Evolutionary conservation across 164 flowering plant species (phyloP).

Genomic region (Warburgia ugandensis): DNA sequence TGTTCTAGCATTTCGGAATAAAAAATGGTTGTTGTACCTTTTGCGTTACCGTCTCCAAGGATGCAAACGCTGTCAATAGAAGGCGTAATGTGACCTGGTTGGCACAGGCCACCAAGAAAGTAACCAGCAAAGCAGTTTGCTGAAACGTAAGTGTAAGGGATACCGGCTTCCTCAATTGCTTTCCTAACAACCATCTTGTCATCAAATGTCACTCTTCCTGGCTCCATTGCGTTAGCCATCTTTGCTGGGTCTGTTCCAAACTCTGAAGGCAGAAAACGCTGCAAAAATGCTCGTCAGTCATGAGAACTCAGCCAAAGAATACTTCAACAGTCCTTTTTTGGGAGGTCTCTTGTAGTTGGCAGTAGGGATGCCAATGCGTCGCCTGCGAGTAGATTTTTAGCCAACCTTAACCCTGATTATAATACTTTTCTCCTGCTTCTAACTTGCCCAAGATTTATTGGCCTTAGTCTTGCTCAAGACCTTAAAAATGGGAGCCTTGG

Average conservation of each 20-base stretch:
- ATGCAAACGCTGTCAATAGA: slow-evolving; percentile 10
- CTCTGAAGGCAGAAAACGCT: slow-evolving; percentile 20
- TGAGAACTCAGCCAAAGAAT: not conserved
- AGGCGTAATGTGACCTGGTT: slow-evolving; percentile 8
- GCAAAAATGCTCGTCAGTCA: not conserved
- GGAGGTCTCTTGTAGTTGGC: too few relatives aligned
- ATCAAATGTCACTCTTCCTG: slow-evolving; percentile 20
- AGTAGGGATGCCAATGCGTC: too few relatives aligned
- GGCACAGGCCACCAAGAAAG: slow-evolving; percentile 13
- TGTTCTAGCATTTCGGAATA: not conserved
- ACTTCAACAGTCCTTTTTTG: too few relatives aligned
- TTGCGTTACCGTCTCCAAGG: slow-evolving; percentile 14
- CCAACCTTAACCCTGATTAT: too few relatives aligned
- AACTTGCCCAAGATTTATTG: too few relatives aligned
- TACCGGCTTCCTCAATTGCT: slow-evolving; percentile 18
- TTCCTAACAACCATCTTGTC: slow-evolving; percentile 22
- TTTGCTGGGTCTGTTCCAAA: slow-evolving; percentile 19
- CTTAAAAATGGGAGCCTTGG: too few relatives aligned
- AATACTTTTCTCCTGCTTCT: too few relatives aligned
- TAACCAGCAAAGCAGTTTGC: slow-evolving; percentile 25
- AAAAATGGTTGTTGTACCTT: slow-evolving; percentile 4
- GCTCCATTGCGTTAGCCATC: slow-evolving; percentile 17
- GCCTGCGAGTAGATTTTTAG: too few relatives aligned
- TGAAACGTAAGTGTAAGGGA: slow-evolving; percentile 21
- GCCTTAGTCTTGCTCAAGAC: too few relatives aligned